Evolutionary conservation across 768 basidiomycete genomes (phyloP).

Genomic region (Lactarius akahatsu): DNA sequence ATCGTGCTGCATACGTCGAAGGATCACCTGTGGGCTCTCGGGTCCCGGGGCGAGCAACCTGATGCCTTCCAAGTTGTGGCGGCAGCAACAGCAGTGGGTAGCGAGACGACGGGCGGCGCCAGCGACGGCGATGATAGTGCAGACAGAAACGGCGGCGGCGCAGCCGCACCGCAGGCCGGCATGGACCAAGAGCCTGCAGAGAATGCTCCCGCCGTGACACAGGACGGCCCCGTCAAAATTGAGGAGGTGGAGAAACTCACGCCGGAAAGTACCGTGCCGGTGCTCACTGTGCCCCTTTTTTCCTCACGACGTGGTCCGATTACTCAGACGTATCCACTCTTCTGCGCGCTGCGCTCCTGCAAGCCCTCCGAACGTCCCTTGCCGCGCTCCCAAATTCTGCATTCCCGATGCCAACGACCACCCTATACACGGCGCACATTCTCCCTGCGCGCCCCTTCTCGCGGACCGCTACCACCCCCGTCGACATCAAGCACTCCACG

Average conservation of each 20-base stretch:
- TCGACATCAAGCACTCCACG: conserved; percentile 75
- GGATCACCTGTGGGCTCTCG: conserved; percentile 73
- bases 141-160: conserved; percentile 11
- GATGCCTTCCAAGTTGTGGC: conserved; percentile 28
- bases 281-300: not conserved
- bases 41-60: conserved; percentile 58
- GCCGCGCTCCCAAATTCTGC: conserved; percentile 47
- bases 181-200: conserved; percentile 32
- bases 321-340: conserved; percentile 54
- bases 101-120: conserved; percentile 1
- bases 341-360: conserved; percentile 61
- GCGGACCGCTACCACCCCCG: conserved; percentile 40
- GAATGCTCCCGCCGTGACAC: conserved; percentile 6
- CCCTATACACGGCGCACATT: conserved; percentile 72
- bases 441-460: conserved; percentile 75
- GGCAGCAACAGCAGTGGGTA: not conserved
- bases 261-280: conserved; percentile 32
- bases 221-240: not conserved
- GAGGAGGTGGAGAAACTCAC: conserved; percentile 28
- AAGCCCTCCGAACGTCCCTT: conserved; percentile 57
- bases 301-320: not conserved
- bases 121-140: too few species aligned
- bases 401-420: conserved; percentile 76
- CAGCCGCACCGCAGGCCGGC: not conserved
- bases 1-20: conserved; percentile 72